Percentiles rank a stretch among this genome's conserved stretches.
These are phyloP conservation scores for Pelargonium nanum DNA, from an alignment of 345 rosid genomes.

Conservation along the genomic window DNA sequence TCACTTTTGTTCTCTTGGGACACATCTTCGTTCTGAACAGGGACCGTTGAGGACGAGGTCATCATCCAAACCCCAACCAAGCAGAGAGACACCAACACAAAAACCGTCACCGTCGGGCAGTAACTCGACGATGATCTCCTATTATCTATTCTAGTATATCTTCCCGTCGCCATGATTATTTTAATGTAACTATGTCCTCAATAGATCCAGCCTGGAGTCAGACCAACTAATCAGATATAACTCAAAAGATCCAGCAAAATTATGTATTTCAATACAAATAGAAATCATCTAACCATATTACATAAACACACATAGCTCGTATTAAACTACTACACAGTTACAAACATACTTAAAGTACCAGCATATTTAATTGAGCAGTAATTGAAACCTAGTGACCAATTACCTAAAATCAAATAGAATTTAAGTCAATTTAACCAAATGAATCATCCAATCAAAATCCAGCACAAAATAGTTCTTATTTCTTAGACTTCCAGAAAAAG, in stretches of 20 bases:
- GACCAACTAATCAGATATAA: not conserved
- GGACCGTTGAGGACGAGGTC: slow-evolving; percentile 67
- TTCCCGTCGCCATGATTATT: slow-evolving; percentile 55
- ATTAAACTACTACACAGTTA: not conserved
- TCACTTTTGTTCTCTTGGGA: slow-evolving; percentile 48
- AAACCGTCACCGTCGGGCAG: slow-evolving; percentile 72
- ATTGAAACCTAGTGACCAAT: not conserved
- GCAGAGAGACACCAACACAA: slow-evolving; percentile 78
- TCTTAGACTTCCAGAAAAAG: no score
- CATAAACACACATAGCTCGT: not conserved
- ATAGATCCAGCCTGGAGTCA: slow-evolving; percentile 3
- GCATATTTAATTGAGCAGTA: not conserved
- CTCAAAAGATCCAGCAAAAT: not conserved
- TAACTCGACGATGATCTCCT: slow-evolving; percentile 54
- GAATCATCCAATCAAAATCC: not conserved
- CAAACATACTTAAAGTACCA: not conserved
- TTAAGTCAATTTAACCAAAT: not conserved
- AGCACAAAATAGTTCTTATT: not conserved
- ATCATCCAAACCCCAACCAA: slow-evolving; percentile 96
- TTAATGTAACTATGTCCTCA: not conserved
- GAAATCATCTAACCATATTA: no score
- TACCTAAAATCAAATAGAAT: not conserved
- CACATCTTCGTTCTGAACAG: slow-evolving; percentile 50
- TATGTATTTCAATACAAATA: no score
- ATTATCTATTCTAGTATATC: slow-evolving; percentile 63